These are phyloP conservation scores for Dalbergia cultrata DNA, from an alignment of 306 rosid genomes.

Conservation along the genomic window DNA sequence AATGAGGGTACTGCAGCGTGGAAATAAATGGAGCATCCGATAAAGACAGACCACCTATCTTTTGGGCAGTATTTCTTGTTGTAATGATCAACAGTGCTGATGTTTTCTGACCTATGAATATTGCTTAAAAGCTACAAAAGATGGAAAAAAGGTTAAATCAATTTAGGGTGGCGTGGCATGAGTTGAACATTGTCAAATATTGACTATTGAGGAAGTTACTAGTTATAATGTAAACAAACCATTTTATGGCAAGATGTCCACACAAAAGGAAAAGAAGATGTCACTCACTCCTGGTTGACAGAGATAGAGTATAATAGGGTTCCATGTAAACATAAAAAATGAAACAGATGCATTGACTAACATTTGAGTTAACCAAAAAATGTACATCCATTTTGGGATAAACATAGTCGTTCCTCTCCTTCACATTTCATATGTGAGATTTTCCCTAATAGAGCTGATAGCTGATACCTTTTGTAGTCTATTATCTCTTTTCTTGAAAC, in stretches of 20 bases:
- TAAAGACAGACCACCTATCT: slow-evolving; percentile 76
- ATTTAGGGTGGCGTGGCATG: slow-evolving; percentile 18
- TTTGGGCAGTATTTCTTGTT: slow-evolving; percentile 84
- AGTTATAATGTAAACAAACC: slow-evolving; percentile 19
- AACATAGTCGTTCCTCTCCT: too few relatives aligned
- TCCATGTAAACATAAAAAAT: too few relatives aligned
- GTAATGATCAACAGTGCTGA: slow-evolving; percentile 59
- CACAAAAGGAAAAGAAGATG: slow-evolving; percentile 5
- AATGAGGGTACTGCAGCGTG: slow-evolving; percentile 51
- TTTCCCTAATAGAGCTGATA: too few relatives aligned
- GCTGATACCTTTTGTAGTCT: too few relatives aligned
- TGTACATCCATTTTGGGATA: too few relatives aligned
- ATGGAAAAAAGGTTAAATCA: slow-evolving; percentile 38
- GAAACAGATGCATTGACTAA: too few relatives aligned
- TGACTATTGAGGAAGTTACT: slow-evolving; percentile 33
- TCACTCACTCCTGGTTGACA: too few relatives aligned
- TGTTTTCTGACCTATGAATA: slow-evolving; percentile 60
- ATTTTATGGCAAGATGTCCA: slow-evolving; percentile 20
- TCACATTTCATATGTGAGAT: too few relatives aligned
- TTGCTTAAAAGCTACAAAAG: slow-evolving; percentile 76
- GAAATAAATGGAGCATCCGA: slow-evolving; percentile 76
- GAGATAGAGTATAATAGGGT: too few relatives aligned
- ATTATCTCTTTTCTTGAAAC: too few relatives aligned
- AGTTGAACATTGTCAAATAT: slow-evolving; percentile 38
- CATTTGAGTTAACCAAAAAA: too few relatives aligned